phyloP scores from a whole-genome alignment of 495 filamentous ascomycete genomes.

The Chaetomium tenue region DNA sequence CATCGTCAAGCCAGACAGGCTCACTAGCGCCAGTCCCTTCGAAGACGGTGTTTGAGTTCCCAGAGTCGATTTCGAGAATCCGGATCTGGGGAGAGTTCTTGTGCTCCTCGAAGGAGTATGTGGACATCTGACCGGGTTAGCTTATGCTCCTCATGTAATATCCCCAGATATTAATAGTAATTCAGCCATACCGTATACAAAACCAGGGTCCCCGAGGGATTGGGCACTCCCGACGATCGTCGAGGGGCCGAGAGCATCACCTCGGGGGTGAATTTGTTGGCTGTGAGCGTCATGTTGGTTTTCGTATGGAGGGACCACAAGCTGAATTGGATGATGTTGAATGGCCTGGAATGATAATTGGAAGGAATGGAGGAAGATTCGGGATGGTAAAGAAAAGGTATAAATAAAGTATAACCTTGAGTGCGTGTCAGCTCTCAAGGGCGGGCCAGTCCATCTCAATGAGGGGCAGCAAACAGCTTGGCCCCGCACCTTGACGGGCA shows the following conservation, averaged over 20 bases:
- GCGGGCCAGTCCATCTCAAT: neutral
- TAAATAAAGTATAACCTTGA: no score
- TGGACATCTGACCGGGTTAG: constrained; percentile 44
- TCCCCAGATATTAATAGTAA: neutral
- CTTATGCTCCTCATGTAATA: no score
- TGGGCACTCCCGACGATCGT: constrained; percentile 73
- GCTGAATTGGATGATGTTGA: no score
- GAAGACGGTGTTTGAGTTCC: constrained; percentile 64
- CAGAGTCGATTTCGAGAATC: constrained; percentile 67
- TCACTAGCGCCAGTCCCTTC: constrained; percentile 63
- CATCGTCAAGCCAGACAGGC: constrained; percentile 71
- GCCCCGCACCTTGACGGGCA: constrained; percentile 13
- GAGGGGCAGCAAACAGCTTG: constrained; percentile 9
- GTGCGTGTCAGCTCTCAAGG: neutral
- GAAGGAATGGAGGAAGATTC: neutral
- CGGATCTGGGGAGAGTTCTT: constrained; percentile 71
- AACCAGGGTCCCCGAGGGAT: constrained; percentile 63
- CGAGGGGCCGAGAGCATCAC: constrained; percentile 83
- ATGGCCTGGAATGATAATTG: neutral
- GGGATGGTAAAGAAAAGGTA: neutral
- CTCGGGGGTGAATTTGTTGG: constrained; percentile 73
- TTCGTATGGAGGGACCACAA: neutral
- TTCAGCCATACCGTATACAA: constrained; percentile 56
- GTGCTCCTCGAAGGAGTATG: constrained; percentile 82
- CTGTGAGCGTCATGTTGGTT: constrained; percentile 59